Base-by-base conservation (phyloP, 2,329 filamentous ascomycete species). In the Dryadomyces quercivorus region DNA sequence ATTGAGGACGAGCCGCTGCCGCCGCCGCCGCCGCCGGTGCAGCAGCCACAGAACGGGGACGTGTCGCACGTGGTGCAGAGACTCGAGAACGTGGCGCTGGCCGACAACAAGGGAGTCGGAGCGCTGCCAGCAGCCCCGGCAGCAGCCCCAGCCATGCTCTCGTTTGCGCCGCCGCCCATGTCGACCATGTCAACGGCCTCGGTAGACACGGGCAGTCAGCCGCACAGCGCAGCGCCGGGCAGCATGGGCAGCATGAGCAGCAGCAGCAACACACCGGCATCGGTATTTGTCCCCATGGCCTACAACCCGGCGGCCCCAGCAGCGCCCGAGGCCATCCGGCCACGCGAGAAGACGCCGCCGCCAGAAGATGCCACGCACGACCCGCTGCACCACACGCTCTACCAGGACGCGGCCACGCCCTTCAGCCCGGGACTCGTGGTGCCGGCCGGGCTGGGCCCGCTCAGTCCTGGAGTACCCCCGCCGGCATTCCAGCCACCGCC, bases 221-320 rank as follows among this genome's bases (percentile, higher is more conserved):
- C 31, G 8, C 21, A 26, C 1, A 16, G 44, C 21, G 12, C 49
- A 6, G 21, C 38, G 18, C 20, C 51, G 9, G 49, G 43, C 4
- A 38, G 21, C 18, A 31, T 31, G 9, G 49, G 43, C 4, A 38
- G 21, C 18, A 31, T 31, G 4, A 31, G 26, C 49, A 43, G 16
- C 43, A 21, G 26, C 53, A 51, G 43, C 57, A 40, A 8, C 48
- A 40, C 46, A n/a, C 12, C 46, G 4, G 45, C 46, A 36, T 40
- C 36, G 12, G 20, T 63, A 61, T 84, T 82, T 60, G 73, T 69
- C 8, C 84, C 84, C 0, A 81, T 88, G 70, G 79, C 85, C 2
- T 91, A 91, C 64, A 91, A 91, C 64, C 87, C 87, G 3, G 86
- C 87, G 0, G 86, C 86, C 1, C 87, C 87, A 5, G 76, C 85